Base-by-base conservation (phyloP, 1,139 yeast genomes). In the Kodamaea ohmeri region DNA sequence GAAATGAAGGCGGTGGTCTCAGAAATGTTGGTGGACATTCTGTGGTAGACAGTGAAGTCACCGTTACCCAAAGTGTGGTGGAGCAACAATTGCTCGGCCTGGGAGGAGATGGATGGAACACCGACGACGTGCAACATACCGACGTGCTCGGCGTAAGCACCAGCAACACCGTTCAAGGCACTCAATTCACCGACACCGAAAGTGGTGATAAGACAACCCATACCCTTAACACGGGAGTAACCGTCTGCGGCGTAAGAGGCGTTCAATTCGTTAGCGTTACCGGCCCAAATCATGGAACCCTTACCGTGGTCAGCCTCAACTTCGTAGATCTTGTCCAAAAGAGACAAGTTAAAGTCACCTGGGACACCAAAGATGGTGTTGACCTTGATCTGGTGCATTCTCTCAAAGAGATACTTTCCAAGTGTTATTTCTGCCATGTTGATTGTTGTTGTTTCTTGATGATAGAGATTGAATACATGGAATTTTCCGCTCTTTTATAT, bases 51-150 rank as follows among this genome's bases (percentile, higher is more conserved):
- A 35, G 83, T 79, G 65, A 83, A 86, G 63, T 83, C 90, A 48
- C 92, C 90, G 64, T 86, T 83, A 54, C 95, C 95, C 54, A 83
- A 70, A 37, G 90, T 83, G 64, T 83, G 90, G 50, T 67, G 73
- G 43, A 67, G 58, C 46, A 67, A 55, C 50, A 67, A 61, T 46
- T 67, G 72, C 60, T 82, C 76, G 46, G 83, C 72, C 58, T 81
- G 88, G 18, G 94, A 73, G 12, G 81, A 63, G 32, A 76, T 62
- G 6, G 82, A 75, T 6, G 82, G 82, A 49, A 73, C 69, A 36
- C 83, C 83, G 6, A 76, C 81, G 36, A 77, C 63, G 52, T 76
- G 80, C 21, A 77, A 47, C 34, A 76, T 46, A 13, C 80, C 81
- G 35, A 77, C 79, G 50, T 76, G 81, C 51, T 77, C 83, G 19